phyloP scores from a whole-genome alignment of 2,329 filamentous ascomycete genomes.

The Fusarium chlamydosporum region DNA sequence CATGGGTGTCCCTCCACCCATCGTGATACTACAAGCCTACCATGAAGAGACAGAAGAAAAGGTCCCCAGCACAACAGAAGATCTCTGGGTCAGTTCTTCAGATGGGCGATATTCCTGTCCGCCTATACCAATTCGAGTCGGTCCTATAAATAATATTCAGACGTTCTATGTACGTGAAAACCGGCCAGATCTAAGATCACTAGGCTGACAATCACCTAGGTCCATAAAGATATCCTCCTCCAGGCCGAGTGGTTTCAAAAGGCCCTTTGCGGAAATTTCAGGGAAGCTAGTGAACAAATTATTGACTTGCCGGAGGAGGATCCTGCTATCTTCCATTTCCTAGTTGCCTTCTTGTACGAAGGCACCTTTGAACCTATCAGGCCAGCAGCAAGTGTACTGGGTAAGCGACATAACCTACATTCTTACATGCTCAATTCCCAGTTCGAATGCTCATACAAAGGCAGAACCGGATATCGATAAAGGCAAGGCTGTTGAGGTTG shows the following conservation, averaged over 20 bases:
- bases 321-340: slow-evolving; percentile 65
- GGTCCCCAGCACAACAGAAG: slow-evolving; percentile 56
- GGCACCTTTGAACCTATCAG: slow-evolving; percentile 62
- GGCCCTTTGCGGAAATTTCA: slow-evolving; percentile 64
- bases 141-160: slow-evolving; percentile 58
- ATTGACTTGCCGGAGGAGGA: slow-evolving; percentile 67
- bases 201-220: slow-evolving; percentile 52
- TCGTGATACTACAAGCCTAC: slow-evolving; percentile 47
- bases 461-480: slow-evolving; percentile 55
- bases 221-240: slow-evolving; percentile 63
- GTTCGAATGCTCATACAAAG: slow-evolving; percentile 20
- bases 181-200: not conserved
- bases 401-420: slow-evolving; percentile 46
- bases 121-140: slow-evolving; percentile 63
- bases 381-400: slow-evolving; percentile 59
- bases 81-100: slow-evolving; percentile 65
- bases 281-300: slow-evolving; percentile 61
- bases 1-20: slow-evolving; percentile 42
- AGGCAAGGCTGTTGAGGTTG: slow-evolving; percentile 57
- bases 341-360: slow-evolving; percentile 67
- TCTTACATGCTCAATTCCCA: not conserved
- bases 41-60: slow-evolving; percentile 31
- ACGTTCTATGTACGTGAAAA: slow-evolving; percentile 56
- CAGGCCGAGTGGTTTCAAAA: slow-evolving; percentile 65
- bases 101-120: slow-evolving; percentile 64